phyloP scores from a whole-genome alignment of 1,284 basidiomycete genomes.

The Ustilago lituana region DNA sequence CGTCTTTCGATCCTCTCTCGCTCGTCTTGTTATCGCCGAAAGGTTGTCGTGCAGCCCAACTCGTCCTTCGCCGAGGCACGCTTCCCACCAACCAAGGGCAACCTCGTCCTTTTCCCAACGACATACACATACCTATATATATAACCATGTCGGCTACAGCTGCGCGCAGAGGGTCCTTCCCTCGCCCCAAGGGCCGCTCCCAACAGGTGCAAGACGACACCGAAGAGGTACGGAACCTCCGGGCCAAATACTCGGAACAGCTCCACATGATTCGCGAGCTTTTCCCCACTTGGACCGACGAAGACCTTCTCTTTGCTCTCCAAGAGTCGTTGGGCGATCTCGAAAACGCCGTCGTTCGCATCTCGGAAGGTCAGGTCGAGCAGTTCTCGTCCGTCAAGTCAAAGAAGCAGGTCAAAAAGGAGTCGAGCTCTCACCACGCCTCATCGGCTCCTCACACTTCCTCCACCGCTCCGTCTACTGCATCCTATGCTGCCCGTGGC shows the following conservation, averaged over 20 bases:
- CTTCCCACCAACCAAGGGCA: slow-evolving; percentile 1
- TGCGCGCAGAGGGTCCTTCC: slow-evolving; percentile 50
- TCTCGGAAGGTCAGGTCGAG: slow-evolving; percentile 80
- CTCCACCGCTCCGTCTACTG: slow-evolving; percentile 16
- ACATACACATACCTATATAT: slow-evolving; percentile 24
- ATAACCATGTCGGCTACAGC: slow-evolving; percentile 51
- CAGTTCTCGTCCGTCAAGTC: slow-evolving; percentile 86
- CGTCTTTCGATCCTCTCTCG: slow-evolving; percentile 7
- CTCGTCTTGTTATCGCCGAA: slow-evolving; percentile 7
- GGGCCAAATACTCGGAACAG: slow-evolving; percentile 68
- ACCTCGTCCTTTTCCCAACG: slow-evolving; percentile 10
- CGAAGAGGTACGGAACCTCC: slow-evolving; percentile 61
- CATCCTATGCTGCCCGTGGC: slow-evolving; percentile 39
- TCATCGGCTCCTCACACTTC: slow-evolving; percentile 16
- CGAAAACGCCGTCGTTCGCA: slow-evolving; percentile 78
- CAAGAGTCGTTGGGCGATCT: slow-evolving; percentile 79
- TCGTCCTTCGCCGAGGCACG: slow-evolving; percentile 19
- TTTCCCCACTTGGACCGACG: slow-evolving; percentile 80
- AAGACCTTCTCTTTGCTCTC: slow-evolving; percentile 81
- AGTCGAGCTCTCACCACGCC: slow-evolving; percentile 32
- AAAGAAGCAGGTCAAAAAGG: slow-evolving; percentile 74
- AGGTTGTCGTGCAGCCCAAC: slow-evolving; percentile 28
- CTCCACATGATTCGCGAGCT: slow-evolving; percentile 76
- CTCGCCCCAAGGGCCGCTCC: slow-evolving; percentile 47
- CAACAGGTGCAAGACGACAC: slow-evolving; percentile 62